phyloP scores from a whole-genome alignment of 1,139 yeast genomes.

The Kodamaea sp. region DNA sequence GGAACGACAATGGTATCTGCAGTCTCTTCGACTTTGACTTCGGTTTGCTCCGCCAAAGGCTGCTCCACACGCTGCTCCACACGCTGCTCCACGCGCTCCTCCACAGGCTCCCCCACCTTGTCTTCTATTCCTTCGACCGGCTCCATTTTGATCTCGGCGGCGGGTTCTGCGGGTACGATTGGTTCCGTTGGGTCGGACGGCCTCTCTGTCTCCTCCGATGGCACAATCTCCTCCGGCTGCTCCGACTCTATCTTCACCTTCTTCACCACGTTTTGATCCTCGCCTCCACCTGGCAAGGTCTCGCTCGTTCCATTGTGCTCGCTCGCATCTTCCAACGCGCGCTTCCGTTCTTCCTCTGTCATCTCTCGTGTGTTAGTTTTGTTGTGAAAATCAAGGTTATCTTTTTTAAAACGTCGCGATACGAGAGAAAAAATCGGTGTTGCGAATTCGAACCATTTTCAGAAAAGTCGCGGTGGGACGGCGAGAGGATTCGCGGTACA shows the following conservation, averaged over 20 bases:
- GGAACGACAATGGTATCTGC: conserved; percentile 47
- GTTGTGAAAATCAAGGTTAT: not conserved
- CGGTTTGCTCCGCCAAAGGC: conserved; percentile 5
- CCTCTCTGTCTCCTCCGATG: too few relatives aligned
- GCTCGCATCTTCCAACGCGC: not conserved
- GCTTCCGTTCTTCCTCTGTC: conserved; percentile 6
- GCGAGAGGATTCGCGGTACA: too few relatives aligned
- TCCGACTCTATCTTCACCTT: not conserved
- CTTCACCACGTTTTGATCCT: conserved; percentile 1
- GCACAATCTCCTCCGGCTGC: not conserved
- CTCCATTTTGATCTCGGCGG: not conserved
- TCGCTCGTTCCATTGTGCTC: conserved; percentile 2
- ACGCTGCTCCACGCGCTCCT: not conserved
- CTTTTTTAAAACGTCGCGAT: too few relatives aligned
- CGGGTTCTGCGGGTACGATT: not conserved
- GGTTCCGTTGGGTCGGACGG: too few relatives aligned
- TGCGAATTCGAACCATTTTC: too few relatives aligned
- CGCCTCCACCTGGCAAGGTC: not conserved
- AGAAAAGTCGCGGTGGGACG: too few relatives aligned
- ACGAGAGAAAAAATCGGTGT: too few relatives aligned
- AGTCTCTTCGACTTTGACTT: conserved; percentile 7
- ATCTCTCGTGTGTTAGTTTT: not conserved
- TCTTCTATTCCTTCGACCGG: not conserved
- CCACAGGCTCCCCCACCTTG: not conserved
- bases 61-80: too few relatives aligned